These are phyloP conservation scores for Verticillium zaregamsianum DNA, from an alignment of 2,329 filamentous ascomycete species.

Conservation along the genomic window DNA sequence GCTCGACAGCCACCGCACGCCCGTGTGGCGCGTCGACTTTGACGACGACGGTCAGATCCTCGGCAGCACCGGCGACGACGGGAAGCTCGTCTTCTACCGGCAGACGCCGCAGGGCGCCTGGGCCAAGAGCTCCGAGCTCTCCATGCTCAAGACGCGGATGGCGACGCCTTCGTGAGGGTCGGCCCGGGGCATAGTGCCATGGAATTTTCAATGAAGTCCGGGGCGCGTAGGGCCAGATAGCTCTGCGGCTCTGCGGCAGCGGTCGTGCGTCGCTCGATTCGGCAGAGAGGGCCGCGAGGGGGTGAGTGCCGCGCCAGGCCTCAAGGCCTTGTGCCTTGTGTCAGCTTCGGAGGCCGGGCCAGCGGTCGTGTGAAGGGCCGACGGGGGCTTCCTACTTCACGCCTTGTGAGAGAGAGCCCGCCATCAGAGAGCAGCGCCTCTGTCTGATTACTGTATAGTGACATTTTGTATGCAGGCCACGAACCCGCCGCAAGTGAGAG, in stretches of 20 bases:
- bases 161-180: conserved; percentile 30
- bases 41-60: conserved; percentile 67
- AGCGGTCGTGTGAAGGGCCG: too few species aligned
- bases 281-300: too few species aligned
- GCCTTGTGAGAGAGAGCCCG: too few species aligned
- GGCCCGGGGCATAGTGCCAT: background rate
- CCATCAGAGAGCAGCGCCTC: too few species aligned
- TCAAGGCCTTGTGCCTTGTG: too few species aligned
- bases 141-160: conserved; percentile 54
- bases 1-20: conserved; percentile 63
- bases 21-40: conserved; percentile 73
- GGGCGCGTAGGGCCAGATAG: background rate
- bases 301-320: too few species aligned
- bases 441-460: too few species aligned
- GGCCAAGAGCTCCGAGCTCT: conserved; percentile 57
- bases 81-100: conserved; percentile 58
- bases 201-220: background rate
- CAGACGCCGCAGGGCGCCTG: conserved; percentile 54
- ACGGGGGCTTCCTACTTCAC: too few species aligned
- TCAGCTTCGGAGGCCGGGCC: too few species aligned
- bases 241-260: background rate
- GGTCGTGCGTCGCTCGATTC: too few species aligned
- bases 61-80: conserved; percentile 73
- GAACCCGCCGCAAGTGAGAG: too few species aligned
- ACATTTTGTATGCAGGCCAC: too few species aligned